Conservation (phyloP, 2,329 filamentous ascomycete species). For the Diatrype stigma region DNA sequence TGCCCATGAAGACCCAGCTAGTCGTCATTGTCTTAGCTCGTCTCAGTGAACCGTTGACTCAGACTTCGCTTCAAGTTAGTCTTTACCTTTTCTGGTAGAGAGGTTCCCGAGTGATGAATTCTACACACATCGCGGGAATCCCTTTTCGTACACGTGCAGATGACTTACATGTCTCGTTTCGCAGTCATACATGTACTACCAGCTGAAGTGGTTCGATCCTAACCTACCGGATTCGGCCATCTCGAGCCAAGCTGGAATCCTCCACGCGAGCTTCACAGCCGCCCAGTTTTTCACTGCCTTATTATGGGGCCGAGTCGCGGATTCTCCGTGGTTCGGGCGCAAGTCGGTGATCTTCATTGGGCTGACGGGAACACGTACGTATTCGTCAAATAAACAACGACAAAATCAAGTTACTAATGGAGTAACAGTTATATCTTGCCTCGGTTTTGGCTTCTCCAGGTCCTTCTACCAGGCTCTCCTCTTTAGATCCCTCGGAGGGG, state of each 20-base stretch:
- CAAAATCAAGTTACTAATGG: constrained; percentile 4
- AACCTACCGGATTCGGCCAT: constrained; percentile 58
- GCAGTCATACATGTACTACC: constrained; percentile 80
- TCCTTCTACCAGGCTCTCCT: constrained; percentile 58
- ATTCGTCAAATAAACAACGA: neutral
- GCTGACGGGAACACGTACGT: constrained; percentile 55
- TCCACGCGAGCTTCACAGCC: constrained; percentile 75
- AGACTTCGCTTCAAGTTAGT: constrained; percentile 61
- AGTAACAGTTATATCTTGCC: constrained; percentile 45
- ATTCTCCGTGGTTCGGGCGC: constrained; percentile 60
- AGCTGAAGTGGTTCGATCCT: constrained; percentile 71
- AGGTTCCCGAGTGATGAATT: too few species aligned
- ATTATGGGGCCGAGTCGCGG: constrained; percentile 71
- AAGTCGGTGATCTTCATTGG: constrained; percentile 78
- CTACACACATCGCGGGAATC: neutral
- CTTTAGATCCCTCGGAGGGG: constrained; percentile 62
- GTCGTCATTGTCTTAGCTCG: constrained; percentile 73
- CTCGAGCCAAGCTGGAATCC: constrained; percentile 69
- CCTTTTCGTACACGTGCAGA: neutral
- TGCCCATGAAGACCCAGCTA: constrained; percentile 75
- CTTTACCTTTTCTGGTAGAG: neutral
- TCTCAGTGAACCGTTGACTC: constrained; percentile 76
- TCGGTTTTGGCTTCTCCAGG: constrained; percentile 68
- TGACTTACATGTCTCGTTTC: neutral
- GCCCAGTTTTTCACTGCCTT: constrained; percentile 81